These are phyloP conservation scores for Botryococcus braunii DNA, from an alignment of 163 green algal species.

Conservation along the genomic window DNA sequence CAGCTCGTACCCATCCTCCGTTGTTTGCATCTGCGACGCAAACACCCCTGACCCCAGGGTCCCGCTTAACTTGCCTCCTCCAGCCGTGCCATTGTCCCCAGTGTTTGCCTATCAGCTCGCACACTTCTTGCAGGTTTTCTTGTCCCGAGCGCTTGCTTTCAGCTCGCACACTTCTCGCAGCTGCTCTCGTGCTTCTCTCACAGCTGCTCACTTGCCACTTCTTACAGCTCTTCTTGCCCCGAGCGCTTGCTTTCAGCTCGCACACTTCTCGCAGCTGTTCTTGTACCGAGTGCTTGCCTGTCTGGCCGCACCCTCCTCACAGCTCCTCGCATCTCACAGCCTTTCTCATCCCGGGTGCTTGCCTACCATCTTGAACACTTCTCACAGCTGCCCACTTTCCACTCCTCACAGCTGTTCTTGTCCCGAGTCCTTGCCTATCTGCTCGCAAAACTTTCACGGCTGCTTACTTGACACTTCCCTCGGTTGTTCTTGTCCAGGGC, in stretches of 20 bases:
- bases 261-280: not conserved
- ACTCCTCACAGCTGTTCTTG: not conserved
- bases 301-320: no score
- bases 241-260: not conserved
- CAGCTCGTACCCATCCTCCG: slow-evolving; percentile 51
- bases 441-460: not conserved
- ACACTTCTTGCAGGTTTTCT: not conserved
- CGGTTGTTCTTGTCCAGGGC: not conserved
- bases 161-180: not conserved
- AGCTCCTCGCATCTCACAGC: not conserved
- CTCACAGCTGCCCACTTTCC: not conserved
- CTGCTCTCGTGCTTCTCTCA: no score
- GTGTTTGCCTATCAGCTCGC: not conserved
- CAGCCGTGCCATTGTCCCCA: not conserved
- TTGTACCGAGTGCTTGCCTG: no score
- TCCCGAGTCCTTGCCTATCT: no score
- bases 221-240: not conserved
- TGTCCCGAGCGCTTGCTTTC: not conserved
- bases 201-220: no score
- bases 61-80: not conserved
- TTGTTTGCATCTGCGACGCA: slow-evolving; percentile 11
- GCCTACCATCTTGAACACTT: not conserved
- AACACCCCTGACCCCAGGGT: slow-evolving; percentile 43
- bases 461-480: no score
- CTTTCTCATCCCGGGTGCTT: not conserved